Conservation (phyloP, 768 basidiomycete species). For the Coprinopsis cinerea region DNA sequence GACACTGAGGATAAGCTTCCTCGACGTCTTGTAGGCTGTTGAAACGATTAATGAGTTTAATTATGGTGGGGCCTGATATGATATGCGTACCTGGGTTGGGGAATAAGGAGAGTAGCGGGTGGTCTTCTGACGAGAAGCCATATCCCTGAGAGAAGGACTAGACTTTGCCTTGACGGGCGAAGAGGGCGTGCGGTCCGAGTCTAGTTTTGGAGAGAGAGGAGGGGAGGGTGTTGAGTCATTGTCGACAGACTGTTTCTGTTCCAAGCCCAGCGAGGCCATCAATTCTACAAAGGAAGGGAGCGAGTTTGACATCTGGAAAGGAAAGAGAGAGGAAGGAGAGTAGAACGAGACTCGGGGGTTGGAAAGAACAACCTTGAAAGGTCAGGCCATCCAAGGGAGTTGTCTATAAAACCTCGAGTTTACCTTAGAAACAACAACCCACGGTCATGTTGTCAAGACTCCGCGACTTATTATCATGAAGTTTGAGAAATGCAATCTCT, state of each 20-base stretch:
- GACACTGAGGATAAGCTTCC: slow-evolving; percentile 15
- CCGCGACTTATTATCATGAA: slow-evolving; percentile 34
- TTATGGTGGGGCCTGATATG: neutral
- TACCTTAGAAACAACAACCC: slow-evolving; percentile 52
- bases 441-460: slow-evolving; percentile 51
- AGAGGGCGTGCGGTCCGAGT: slow-evolving; percentile 19
- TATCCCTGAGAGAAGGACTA: slow-evolving; percentile 38
- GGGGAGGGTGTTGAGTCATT: slow-evolving; percentile 29
- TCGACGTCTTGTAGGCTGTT: slow-evolving; percentile 12
- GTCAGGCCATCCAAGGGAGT: slow-evolving; percentile 11
- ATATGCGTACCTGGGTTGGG: slow-evolving; percentile 29
- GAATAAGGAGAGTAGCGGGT: slow-evolving; percentile 49
- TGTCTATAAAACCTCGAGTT: slow-evolving; percentile 34
- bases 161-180: slow-evolving; percentile 38
- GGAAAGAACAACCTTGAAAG: slow-evolving; percentile 34
- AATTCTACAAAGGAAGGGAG: slow-evolving; percentile 86
- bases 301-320: slow-evolving; percentile 46
- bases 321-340: slow-evolving; percentile 23
- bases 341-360: slow-evolving; percentile 21
- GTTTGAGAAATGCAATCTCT: slow-evolving; percentile 25
- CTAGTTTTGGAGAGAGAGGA: slow-evolving; percentile 32
- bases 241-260: slow-evolving; percentile 25
- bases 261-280: slow-evolving; percentile 77
- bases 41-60: neutral
- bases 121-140: slow-evolving; percentile 29